phyloP scores from a whole-genome alignment of 179 eudicot genomes.

The Sideroxylon spinosum region DNA sequence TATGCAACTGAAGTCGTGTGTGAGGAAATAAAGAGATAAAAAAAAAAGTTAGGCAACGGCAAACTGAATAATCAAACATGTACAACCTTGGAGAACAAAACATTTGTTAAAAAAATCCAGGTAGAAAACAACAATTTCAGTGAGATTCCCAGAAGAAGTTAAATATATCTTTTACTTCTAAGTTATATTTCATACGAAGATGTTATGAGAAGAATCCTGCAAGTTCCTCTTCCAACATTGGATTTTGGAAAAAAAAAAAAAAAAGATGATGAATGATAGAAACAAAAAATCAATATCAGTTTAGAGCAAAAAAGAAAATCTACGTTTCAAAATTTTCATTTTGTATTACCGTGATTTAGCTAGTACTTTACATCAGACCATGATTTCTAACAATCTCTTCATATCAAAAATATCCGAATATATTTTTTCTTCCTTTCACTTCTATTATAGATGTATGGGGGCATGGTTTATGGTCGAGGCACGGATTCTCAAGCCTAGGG shows the following conservation, averaged over 20 bases:
- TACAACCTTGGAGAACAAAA: neutral
- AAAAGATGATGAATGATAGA: neutral
- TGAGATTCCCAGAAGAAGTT: neutral
- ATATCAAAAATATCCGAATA: too few relatives aligned
- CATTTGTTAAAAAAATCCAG: neutral
- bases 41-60: neutral
- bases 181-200: too few relatives aligned
- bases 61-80: neutral
- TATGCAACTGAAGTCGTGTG: constrained; percentile 5
- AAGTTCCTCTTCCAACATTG: neutral
- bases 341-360: too few relatives aligned
- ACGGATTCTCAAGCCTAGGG: too few relatives aligned
- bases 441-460: too few relatives aligned
- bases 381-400: too few relatives aligned
- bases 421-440: too few relatives aligned
- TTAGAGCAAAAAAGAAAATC: too few relatives aligned
- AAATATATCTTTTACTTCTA: neutral
- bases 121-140: neutral
- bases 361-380: too few relatives aligned
- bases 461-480: too few relatives aligned
- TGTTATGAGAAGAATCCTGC: neutral
- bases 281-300: too few relatives aligned
- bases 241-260: neutral
- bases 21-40: neutral
- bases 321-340: too few relatives aligned